Percentiles rank a stretch among this genome's conserved stretches.
These are phyloP conservation scores for Colletotrichum noveboracense DNA, from an alignment of 2,329 filamentous ascomycete genomes.

Conservation along the genomic window DNA sequence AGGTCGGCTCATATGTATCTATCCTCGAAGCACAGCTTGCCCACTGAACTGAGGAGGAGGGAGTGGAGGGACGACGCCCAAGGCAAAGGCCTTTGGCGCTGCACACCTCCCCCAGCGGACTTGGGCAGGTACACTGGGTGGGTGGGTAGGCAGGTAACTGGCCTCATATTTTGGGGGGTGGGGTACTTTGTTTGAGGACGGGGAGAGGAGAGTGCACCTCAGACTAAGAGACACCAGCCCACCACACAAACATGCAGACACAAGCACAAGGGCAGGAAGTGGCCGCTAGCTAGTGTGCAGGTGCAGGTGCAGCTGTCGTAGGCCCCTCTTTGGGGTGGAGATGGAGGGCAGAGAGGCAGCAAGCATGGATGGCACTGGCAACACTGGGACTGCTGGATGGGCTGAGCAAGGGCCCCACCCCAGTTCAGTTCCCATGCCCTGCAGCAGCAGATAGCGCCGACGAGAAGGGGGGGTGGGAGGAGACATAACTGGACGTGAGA, in stretches of 20 bases:
- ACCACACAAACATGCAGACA: conserved; percentile 7
- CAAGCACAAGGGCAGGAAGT: conserved; percentile 18
- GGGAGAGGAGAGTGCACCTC: neutral
- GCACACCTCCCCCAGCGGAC: neutral
- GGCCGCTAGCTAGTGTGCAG: conserved; percentile 7
- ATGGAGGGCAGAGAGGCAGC: conserved; percentile 6
- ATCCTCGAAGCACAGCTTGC: conserved; percentile 24
- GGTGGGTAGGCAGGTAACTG: neutral
- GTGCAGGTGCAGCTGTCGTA: neutral
- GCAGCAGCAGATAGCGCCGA: conserved; percentile 20
- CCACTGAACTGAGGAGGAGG: conserved; percentile 12
- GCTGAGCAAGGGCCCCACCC: conserved; percentile 18
- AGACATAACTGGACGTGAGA: neutral
- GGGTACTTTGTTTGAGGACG: neutral
- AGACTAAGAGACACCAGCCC: neutral
- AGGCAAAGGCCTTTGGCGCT: conserved; percentile 7
- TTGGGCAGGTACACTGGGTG: neutral
- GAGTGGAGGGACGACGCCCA: neutral
- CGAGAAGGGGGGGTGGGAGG: neutral
- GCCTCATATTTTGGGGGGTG: neutral
- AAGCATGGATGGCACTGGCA: conserved; percentile 17
- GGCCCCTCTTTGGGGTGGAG: neutral
- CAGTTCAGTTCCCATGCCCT: conserved; percentile 16
- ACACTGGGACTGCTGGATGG: conserved; percentile 11
- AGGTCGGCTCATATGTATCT: conserved; percentile 26